Base-by-base conservation (phyloP, 169 alveolate species). In the Ichthyophthirius multifiliis region DNA sequence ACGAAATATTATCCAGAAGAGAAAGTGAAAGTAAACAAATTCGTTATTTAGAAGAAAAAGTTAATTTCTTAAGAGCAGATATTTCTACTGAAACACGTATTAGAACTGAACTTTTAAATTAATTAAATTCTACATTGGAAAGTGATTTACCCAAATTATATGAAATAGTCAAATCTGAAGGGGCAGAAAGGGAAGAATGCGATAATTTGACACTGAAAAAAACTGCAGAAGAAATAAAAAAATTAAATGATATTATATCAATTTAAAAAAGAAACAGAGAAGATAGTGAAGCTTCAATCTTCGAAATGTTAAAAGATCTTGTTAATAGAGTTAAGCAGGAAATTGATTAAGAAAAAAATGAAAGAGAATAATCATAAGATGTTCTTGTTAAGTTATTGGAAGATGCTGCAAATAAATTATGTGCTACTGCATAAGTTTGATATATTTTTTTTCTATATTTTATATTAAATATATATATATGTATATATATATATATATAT, bases 311-410 rank as follows among this genome's bases (percentile, higher is more conserved):
- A 15, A 87, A 86, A 62, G 87, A 83, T 75, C 71, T 87, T 43
- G 87, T 87, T 5, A 82, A 88, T 67, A 87, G 87, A 83, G 83
- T 85, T 18, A 87, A 87, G 67, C 74, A 85, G 4, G 92, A 87
- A 67, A 81, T 87, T 16, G 92, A 87, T 48, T 85, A 79, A 37
- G 92, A 87, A 83, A 87, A 82, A 65, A 85, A 87, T 65, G 83
- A 77, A 65, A 83, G 92, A 55, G 92, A 87, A 87, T 55, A 74
- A 75, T 83, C 92, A 4, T 84, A 87, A 75, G 92, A 87, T 67
- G 77, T 83, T 37, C 77, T 87, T 39, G 48, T 87, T 16, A 37
- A 85, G 34, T 44, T 87, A 30, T 48, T 87, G 3, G 92, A 87
- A 79, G 92, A 87, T 67, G 85, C 85, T 27, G 47, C 75, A 18